These are phyloP conservation scores for Endocalyx cinctus DNA, from an alignment of 2,329 filamentous ascomycete genomes.

Conservation along the genomic window DNA sequence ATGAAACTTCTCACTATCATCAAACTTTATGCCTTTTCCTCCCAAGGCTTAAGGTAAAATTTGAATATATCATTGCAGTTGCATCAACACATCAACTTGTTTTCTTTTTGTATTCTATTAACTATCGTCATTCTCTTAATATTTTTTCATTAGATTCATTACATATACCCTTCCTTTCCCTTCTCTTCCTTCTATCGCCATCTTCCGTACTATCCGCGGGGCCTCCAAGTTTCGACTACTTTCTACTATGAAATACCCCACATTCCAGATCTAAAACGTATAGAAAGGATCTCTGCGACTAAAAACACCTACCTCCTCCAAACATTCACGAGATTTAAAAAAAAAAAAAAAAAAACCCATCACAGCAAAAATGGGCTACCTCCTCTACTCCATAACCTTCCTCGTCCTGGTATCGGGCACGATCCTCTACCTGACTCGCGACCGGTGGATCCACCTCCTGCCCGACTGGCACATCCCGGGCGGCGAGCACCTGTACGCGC, in stretches of 20 bases:
- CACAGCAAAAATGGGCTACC: conserved; percentile 71
- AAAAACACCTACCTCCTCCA: conserved; percentile 3
- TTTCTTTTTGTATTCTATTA: too few relatives aligned
- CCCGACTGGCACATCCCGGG: conserved; percentile 39
- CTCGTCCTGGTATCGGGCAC: conserved; percentile 67
- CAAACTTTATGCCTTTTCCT: too few relatives aligned
- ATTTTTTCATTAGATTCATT: too few relatives aligned
- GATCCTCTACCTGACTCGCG: conserved; percentile 74
- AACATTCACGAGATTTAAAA: conserved; percentile 1
- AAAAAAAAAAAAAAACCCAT: too few relatives aligned
- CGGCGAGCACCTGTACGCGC: conserved; percentile 52
- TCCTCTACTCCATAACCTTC: conserved; percentile 75
- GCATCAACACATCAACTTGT: too few relatives aligned
- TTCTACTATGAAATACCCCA: background rate
- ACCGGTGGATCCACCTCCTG: conserved; percentile 68
- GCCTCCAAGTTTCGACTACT: conserved; percentile 1
- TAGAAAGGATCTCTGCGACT: background rate
- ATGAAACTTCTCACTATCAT: too few relatives aligned
- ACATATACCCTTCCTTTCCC: conserved; percentile 1
- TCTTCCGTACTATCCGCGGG: conserved; percentile 2
- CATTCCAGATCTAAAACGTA: background rate
- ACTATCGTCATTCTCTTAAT: too few relatives aligned
- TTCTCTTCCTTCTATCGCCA: conserved; percentile 5
- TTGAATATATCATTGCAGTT: background rate
- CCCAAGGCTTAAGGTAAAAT: background rate